These are phyloP conservation scores for Ligustrum vulgare DNA, from an alignment of 257 asterid species.

Conservation along the genomic window DNA sequence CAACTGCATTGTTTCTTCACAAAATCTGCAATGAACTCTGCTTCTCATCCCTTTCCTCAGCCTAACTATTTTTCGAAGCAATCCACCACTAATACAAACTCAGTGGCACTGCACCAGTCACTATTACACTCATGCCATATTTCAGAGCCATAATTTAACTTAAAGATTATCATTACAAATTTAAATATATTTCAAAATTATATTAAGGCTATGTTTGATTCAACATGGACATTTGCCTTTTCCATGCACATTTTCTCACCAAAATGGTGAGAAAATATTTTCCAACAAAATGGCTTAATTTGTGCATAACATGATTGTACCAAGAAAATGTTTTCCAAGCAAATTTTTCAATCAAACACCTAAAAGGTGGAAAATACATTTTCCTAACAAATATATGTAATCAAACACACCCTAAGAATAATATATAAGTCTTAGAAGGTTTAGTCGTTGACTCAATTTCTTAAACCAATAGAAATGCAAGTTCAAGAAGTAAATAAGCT, in stretches of 20 bases:
- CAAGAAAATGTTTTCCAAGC: no score
- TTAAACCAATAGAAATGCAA: not conserved
- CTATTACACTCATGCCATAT: not conserved
- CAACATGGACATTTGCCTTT: no score
- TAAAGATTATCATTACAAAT: not conserved
- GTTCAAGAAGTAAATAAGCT: not conserved
- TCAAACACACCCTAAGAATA: no score
- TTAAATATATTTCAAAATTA: not conserved
- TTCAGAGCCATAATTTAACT: not conserved
- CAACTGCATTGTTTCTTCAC: not conserved
- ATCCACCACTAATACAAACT: not conserved
- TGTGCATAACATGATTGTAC: no score
- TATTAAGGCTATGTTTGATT: no score
- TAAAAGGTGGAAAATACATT: no score
- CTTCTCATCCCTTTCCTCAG: not conserved
- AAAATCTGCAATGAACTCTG: constrained; percentile 1
- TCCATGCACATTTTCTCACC: no score
- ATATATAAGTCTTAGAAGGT: not conserved
- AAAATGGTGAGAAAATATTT: no score
- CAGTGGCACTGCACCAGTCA: not conserved
- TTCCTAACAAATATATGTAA: no score
- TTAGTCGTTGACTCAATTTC: not conserved
- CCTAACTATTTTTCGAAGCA: not conserved
- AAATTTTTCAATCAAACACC: no score
- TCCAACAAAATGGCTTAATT: no score